Conservation (phyloP, 2,329 filamentous ascomycete species). For the Pseudocercospora macadamiae region DNA sequence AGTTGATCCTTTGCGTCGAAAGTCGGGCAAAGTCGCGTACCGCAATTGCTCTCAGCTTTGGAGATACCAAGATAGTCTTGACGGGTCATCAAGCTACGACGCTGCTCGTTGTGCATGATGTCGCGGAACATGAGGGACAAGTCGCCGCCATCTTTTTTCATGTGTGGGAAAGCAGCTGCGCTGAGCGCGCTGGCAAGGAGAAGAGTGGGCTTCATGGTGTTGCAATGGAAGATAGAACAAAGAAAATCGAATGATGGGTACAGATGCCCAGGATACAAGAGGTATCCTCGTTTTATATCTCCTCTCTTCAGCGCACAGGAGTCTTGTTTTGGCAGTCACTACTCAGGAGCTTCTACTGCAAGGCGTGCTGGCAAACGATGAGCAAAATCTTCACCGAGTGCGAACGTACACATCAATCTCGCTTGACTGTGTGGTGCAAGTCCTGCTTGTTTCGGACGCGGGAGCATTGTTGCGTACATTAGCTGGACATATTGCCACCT, state of each 20-base stretch:
- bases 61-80: conserved; percentile 26
- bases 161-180: conserved; percentile 24
- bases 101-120: conserved; percentile 14
- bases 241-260: not conserved
- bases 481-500: not conserved
- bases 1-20: conserved; percentile 26
- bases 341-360: not conserved
- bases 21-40: conserved; percentile 20
- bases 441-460: not conserved
- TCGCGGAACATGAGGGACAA: conserved; percentile 9
- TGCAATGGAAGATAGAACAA: not conserved
- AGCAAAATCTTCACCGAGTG: not conserved
- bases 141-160: conserved; percentile 11
- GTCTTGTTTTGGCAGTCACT: too few relatives aligned
- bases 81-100: conserved; percentile 15
- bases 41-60: conserved; percentile 24
- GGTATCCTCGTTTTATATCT: not conserved
- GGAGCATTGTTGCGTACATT: too few relatives aligned
- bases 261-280: not conserved
- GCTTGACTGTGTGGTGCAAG: too few relatives aligned
- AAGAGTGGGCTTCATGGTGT: conserved; percentile 25
- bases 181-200: conserved; percentile 25
- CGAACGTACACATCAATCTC: not conserved
- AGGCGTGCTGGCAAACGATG: not conserved
- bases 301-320: too few relatives aligned